Percentiles rank a stretch among this genome's conserved stretches.
phyloP scores from a whole-genome alignment of 441 rosid genomes.

The Syzygium malaccense region DNA sequence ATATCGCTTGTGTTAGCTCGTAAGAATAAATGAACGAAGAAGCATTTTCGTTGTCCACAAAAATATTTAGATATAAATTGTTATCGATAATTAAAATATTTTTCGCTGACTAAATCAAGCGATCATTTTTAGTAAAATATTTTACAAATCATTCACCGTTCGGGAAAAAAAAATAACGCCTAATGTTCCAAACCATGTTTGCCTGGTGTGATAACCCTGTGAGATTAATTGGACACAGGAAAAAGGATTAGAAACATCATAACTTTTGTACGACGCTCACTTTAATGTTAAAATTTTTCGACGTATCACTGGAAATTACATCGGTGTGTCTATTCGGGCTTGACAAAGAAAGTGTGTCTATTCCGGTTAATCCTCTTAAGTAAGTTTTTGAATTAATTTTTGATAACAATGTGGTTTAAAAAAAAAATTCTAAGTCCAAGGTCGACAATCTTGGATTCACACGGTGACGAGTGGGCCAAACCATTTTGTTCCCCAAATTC shows the following conservation, averaged over 20 bases:
- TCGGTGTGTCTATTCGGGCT: fast-evolving
- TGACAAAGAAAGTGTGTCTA: too few species aligned
- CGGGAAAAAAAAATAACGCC: too few species aligned
- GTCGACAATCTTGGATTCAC: not conserved
- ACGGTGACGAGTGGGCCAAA: not conserved
- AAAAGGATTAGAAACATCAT: fast-evolving
- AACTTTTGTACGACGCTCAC: fast-evolving
- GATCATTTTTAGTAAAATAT: fast-evolving
- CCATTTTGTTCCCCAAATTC: not conserved
- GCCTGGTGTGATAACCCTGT: fast-evolving
- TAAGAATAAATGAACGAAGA: fast-evolving
- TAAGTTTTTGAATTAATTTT: not conserved
- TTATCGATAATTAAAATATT: not conserved
- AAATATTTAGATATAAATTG: not conserved
- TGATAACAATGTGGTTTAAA: fast-evolving
- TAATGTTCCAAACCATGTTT: too few species aligned
- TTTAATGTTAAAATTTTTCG: fast-evolving
- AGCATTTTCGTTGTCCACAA: not conserved
- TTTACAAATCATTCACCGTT: fast-evolving
- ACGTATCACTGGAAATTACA: fast-evolving
- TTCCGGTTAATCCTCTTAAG: fast-evolving
- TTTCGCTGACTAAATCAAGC: fast-evolving
- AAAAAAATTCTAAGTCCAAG: not conserved
- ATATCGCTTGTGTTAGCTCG: fast-evolving
- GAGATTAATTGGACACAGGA: not conserved